Base-by-base conservation (phyloP, 2,329 filamentous ascomycete species). In the Ciborinia camelliae region DNA sequence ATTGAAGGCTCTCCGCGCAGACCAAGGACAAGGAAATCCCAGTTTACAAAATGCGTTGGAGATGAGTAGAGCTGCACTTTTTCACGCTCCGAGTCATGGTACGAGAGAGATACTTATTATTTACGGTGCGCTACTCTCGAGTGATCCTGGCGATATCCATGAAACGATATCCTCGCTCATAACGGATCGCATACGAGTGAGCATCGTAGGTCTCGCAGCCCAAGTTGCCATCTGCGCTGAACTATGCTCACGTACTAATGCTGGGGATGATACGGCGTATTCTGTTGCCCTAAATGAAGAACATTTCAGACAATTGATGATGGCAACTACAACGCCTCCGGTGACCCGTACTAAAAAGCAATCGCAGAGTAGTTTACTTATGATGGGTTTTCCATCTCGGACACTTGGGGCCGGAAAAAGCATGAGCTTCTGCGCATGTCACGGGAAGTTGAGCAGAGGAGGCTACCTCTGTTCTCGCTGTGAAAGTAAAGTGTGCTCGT, bases 341-440 rank as follows among this genome's bases (percentile, higher is more conserved):
- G 89, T 92, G 23, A 91, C 92, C 15, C 86, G 90, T 63, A 85
- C 87, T 3, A 77, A 79, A 48, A 83, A 84, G 68, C 82, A 84
- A 71, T 82, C 80, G 66, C 82, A 82, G 10, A 82, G 86, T 1
- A 87, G 84, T 63, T 81, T 99, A 48, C 84, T 99, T 32, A 96
- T 96, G 90, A 99, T 99, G 94, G 95, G 95, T 5, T 99, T 99
- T 73, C 95, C 95, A 0, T 96, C 91, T 7, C 86, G 93, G 45
- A 90, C 90, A 2, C 86, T 95, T 6, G 90, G 91, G 62, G 82
- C 86, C 2, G 81, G 81, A 30, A 81, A 82, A 54, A 84, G 87
- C 6, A 79, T 84, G 62, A 92, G 89, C 66, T 86, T 95, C 67
- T 99, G 95, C 76, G 92, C 93, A 6, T 99, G 95, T 75, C 94